Evolutionary conservation across 345 rosid genomes (phyloP), one percentile per base, ranked within the genome.

Genomic region (Aurinia saxatilis): DNA sequence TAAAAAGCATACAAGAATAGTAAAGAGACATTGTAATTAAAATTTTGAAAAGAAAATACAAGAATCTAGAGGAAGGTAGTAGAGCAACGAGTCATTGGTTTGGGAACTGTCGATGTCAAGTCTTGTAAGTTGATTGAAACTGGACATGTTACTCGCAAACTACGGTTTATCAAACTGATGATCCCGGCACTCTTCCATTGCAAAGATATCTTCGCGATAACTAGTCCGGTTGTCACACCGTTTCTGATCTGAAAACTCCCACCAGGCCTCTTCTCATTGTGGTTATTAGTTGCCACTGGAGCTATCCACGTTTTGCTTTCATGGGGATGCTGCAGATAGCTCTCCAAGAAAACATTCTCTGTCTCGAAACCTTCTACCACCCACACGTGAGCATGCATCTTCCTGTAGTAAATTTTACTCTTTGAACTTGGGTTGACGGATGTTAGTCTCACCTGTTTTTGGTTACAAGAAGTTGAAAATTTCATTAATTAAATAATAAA

Each of bases 391-490:
- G 55, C 0, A 16, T 29, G 17, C 9, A 66, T 27, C 5, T 66
- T 13, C 15, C 8, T 45, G 39, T 66, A 66, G 70, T 36, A 8
- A 36, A 66, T 2, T 25, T 33, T 34, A 7, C 13, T 16, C 31
- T 57, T 25, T 2, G 27, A 2, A 55, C 48, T 46, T 37, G 63
- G 55, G 30, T 66, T 66, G 21, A 11, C 36, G 15, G 71, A 66
- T 46, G 34, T 36, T 11, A 66, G 16, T 56, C 56, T 30, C 48
- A 37, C 63, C 71, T 63, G 50, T 40, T 56, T 57, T 56, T 8
- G 17, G 3, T 27, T 11, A 58, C 38, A 9, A 56, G 18, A 5
- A 14, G 6, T 40, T 23, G 13, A 39, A 4, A 27, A 25, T 38
- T 23, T 21, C 10, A 29, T 55, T 38, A 37, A 21, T 14, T 11